Percentiles rank a stretch among this genome's conserved stretches.
Evolutionary conservation across 208 protist species (phyloP).

Genomic region (Kentomonas sorsogonicus): DNA sequence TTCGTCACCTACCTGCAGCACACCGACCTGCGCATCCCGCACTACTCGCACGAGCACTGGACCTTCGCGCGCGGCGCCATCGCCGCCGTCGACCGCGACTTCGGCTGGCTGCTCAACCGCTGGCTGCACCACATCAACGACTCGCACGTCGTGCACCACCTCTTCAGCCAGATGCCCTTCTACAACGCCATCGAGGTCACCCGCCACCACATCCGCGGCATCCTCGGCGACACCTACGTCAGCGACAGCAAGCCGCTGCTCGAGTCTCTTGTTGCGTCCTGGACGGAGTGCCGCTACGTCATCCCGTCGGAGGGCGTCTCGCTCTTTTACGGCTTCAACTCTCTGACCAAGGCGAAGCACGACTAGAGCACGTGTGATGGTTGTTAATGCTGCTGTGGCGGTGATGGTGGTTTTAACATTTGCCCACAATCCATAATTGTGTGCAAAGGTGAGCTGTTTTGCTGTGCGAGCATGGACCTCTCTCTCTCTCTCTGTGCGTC

Average conservation of each 20-base stretch:
- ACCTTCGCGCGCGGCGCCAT: conserved; percentile 92
- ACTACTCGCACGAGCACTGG: conserved; percentile 89
- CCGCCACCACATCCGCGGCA: conserved; percentile 57
- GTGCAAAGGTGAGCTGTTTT: too few relatives aligned
- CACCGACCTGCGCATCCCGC: conserved; percentile 86
- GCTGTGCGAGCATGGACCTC: too few relatives aligned
- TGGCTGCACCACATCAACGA: conserved; percentile 92
- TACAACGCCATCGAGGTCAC: conserved; percentile 90
- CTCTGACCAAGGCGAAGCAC: too few relatives aligned
- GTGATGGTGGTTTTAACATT: too few relatives aligned
- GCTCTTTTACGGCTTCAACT: conserved; percentile 53
- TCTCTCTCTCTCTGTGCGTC: too few relatives aligned
- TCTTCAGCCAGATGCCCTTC: conserved; percentile 92
- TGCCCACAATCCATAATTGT: too few relatives aligned
- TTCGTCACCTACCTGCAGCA: conserved; percentile 94
- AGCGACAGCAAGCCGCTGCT: conserved; percentile 47
- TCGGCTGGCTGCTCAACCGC: conserved; percentile 73
- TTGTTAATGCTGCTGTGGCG: too few relatives aligned
- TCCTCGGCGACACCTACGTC: conserved; percentile 69
- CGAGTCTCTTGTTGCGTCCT: conserved; percentile 34
- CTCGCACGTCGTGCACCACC: conserved; percentile 93
- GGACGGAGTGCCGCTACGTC: conserved; percentile 75
- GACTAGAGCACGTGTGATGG: too few relatives aligned
- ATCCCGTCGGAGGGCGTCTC: conserved; percentile 69
- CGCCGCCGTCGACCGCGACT: conserved; percentile 88